Evolutionary conservation across 2,329 filamentous ascomycete genomes (phyloP), one percentile per base, ranked within the genome.

Genomic region (Calycina herbarum): DNA sequence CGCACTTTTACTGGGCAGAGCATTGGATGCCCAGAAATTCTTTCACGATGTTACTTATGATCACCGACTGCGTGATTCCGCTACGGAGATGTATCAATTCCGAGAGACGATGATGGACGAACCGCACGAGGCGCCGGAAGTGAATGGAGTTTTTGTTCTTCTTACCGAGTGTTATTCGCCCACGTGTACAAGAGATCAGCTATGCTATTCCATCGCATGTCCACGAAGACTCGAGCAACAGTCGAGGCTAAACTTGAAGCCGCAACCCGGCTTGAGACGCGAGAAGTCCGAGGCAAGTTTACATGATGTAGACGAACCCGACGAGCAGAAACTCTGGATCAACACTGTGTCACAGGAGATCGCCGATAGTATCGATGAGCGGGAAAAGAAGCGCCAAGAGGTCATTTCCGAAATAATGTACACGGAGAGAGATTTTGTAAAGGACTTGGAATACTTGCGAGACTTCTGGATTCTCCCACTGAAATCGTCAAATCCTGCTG

Each of bases 1-100:
- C 67, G 95, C 95, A 11, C 82, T 99, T 59, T 86, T 99, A 10
- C 82, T 99, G 17, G 95, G 95, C 68, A 87, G 95, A 76, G 93
- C 95, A 54, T 82, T 99, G 67, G 95, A 99, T 79, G 95, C 95
- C 29, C 95, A 99, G 76, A 98, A 98, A 77, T 97, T 97, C 81
- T 99, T 99, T 77, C 95, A 99, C 80, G 95, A 99, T 83, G 95
- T 98, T 61, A 97, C 94, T 0, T 99, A 99, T 78, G 94, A 97
- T 73, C 95, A 99, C 78, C 87, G 95, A 59, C 82, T 99, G 73
- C 91, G 95, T 78, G 95, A 99, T 78, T 96, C 94, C n/a, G 87
- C 89, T 51, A 90, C 89, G 61, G 95, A 99, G 78, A 91, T 99
- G 78, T 99, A 98, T 78, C 94, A 98, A 76, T 99, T 99, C 79